Evolutionary conservation across 371 early-diverging fungal species (phyloP).

Genomic region (Lichtheimia corymbifera): DNA sequence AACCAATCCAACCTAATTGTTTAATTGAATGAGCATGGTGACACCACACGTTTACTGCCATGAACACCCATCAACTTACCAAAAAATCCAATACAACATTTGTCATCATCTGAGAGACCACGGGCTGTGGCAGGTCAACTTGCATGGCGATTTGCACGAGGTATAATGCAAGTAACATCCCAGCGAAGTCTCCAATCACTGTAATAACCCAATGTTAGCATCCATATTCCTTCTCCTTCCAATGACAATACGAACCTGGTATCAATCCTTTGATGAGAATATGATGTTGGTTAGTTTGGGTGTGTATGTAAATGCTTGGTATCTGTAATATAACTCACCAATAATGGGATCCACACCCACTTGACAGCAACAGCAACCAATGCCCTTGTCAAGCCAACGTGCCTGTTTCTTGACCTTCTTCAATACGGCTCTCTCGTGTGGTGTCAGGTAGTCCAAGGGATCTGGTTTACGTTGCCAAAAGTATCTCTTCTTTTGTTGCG

Average conservation of each 20-base stretch:
- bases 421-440: constrained; percentile 17
- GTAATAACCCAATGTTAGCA: constrained; percentile 12
- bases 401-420: constrained; percentile 22
- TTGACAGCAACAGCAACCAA: constrained; percentile 22
- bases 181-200: constrained; percentile 39
- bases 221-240: too few relatives aligned
- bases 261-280: background rate
- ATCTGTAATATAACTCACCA: constrained; percentile 11
- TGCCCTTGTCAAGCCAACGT: constrained; percentile 22
- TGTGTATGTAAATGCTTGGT: background rate
- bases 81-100: constrained; percentile 33
- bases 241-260: background rate
- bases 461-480: constrained; percentile 12
- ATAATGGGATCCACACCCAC: constrained; percentile 35
- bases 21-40: background rate
- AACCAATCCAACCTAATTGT: constrained; percentile 41
- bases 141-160: constrained; percentile 22
- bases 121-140: constrained; percentile 19
- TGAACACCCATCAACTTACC: constrained; percentile 13
- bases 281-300: too few relatives aligned
- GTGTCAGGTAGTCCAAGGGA: constrained; percentile 2
- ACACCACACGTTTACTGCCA: background rate
- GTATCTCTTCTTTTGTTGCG: constrained; percentile 5
- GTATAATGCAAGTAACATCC: constrained; percentile 21
- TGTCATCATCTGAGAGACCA: constrained; percentile 27